Evolutionary conservation across 768 basidiomycete genomes (phyloP), one percentile per base, ranked within the genome.

Genomic region (Podaxis sp.): DNA sequence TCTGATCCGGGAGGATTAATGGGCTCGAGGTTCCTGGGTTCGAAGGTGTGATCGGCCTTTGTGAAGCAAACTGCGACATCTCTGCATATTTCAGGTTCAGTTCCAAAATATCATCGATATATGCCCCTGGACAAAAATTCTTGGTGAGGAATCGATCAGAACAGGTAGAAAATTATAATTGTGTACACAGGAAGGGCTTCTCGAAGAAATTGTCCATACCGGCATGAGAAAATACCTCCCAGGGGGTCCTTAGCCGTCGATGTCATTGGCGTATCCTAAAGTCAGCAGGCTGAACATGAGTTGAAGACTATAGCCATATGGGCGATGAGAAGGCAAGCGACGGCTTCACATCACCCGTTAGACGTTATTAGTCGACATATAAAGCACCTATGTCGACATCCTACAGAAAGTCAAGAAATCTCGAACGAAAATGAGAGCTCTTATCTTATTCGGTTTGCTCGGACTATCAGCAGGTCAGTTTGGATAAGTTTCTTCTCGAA

Each of bases 241-340:
- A 46, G 44, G 12, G 7, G 24, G 17, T 8, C 1, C n/a, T 38
- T 15, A 22, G 15, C 12, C 4, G n/a, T 37, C 46, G 20, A 56
- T 37, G 22, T 44, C 13, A 56, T 62, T 62, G 53, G 53, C 37
- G 53, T 41, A 26, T 20, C 4, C 2, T 6, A 38, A 17, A 13
- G 60, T 62, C 60, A 62, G 60, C 60, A 62, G 60, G 60, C 13
- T 20, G 44, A 53, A 49, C 60, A 62, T 36, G 60, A 33, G 40
- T 37, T 33, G 7, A 24, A 24, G 15, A n/a, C 2, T 50, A 26
- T 50, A 8, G 22, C 36, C 48, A 62, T 46, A 33, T 53, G 51
- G 52, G 44, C 12, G 20, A 3, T 8, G 13, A 26, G 33, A 48
- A 46, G 44, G 41, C 36, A 40, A 2, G 36, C 22, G 13, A 50